phyloP scores from a whole-genome alignment of 768 basidiomycete species.

The Dacryopinax spathularia region DNA sequence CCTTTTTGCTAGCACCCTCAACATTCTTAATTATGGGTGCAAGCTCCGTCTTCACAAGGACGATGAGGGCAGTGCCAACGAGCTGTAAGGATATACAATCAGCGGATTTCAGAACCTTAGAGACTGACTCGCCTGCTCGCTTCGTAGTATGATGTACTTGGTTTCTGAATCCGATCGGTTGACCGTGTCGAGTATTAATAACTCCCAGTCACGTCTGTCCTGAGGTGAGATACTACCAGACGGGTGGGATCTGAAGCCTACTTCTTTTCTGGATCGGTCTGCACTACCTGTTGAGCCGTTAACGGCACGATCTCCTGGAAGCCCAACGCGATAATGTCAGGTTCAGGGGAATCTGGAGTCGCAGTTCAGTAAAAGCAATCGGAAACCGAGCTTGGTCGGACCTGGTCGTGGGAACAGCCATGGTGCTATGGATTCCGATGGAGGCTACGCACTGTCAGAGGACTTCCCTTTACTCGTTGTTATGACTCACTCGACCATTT shows the following conservation, averaged over 20 bases:
- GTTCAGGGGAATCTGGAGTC: constrained; percentile 34
- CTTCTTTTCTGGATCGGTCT: constrained; percentile 89
- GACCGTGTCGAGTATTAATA: constrained; percentile 61
- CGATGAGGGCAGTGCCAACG: constrained; percentile 83
- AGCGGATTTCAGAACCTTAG: constrained; percentile 5
- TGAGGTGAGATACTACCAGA: not conserved
- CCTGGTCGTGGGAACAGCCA: constrained; percentile 83
- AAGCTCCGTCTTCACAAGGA: constrained; percentile 66
- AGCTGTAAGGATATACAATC: constrained; percentile 36
- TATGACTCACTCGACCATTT: constrained; percentile 57
- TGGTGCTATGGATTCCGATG: constrained; percentile 66
- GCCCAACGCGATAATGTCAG: constrained; percentile 79
- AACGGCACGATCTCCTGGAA: constrained; percentile 97
- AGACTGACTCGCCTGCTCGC: constrained; percentile 57
- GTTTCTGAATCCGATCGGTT: constrained; percentile 48
- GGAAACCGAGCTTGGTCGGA: no score
- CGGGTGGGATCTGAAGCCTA: constrained; percentile 18
- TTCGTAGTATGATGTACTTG: constrained; percentile 74
- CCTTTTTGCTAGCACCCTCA: constrained; percentile 84
- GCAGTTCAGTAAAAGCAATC: not conserved
- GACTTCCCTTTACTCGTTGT: constrained; percentile 4
- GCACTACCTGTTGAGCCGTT: constrained; percentile 93
- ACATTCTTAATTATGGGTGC: constrained; percentile 76
- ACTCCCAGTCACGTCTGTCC: constrained; percentile 72
- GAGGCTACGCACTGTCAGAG: constrained; percentile 33